Percentiles rank a stretch among this genome's conserved stretches.
These are phyloP conservation scores for Stenogyne calaminthoides DNA, from an alignment of 305 asterid genomes.

Conservation along the genomic window DNA sequence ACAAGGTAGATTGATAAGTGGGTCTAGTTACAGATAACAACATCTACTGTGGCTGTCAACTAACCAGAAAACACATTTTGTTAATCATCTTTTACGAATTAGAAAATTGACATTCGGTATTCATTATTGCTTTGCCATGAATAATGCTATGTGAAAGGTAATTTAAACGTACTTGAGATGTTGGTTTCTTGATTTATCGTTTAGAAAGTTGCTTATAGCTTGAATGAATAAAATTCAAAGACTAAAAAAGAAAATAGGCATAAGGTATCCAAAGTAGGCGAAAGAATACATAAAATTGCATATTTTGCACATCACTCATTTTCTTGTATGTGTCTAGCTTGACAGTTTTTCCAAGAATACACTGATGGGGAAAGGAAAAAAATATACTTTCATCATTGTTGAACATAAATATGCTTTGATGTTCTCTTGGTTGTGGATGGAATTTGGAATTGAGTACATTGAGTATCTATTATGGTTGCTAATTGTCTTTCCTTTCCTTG, in stretches of 20 bases:
- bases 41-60: not conserved
- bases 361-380: not conserved
- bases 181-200: not conserved
- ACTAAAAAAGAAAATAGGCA: not conserved
- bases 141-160: not conserved
- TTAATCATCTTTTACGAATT: constrained; percentile 7
- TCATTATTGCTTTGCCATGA: constrained; percentile 4
- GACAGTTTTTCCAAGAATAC: not conserved
- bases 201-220: constrained; percentile 1
- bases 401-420: not conserved
- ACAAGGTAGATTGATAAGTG: constrained; percentile 51
- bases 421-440: not conserved
- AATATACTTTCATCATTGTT: not conserved
- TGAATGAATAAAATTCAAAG: not conserved
- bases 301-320: not conserved
- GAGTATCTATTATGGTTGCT: not conserved
- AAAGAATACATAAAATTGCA: not conserved
- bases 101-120: not conserved
- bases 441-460: not conserved
- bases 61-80: not conserved
- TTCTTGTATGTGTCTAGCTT: constrained; percentile 6
- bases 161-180: constrained; percentile 6
- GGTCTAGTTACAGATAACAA: constrained; percentile 4
- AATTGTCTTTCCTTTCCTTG: not conserved
- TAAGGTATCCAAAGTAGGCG: not conserved